Evolutionary conservation across 2,329 filamentous ascomycete genomes (phyloP), one percentile per base, ranked within the genome.

Genomic region (Venturia aucupariae): DNA sequence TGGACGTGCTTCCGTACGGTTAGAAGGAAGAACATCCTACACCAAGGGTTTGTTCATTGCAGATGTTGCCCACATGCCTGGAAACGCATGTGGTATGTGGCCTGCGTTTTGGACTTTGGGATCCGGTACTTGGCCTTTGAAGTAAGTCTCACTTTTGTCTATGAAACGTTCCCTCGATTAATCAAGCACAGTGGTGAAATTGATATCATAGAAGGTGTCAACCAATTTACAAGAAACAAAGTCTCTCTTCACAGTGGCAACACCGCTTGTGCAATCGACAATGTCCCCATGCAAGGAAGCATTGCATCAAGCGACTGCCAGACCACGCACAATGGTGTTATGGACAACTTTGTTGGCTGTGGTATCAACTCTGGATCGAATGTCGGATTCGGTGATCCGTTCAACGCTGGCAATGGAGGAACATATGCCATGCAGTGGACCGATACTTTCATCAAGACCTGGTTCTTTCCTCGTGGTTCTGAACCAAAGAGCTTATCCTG

Each of bases 401-500:
- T 71, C 60, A 70, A 70, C 62, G 27, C 32, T 17, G 61, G 35
- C 8, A 60, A 65, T 15, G 69, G 69, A n/a, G 69, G 69, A 27
- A 69, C 86, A 64, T 71, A 72, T 48, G 69, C 67, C 15, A 71
- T 68, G 62, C 69, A 72, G 64, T 71, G 69, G 69, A 69, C 67
- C 11, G 61, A 61, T n/a, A 46, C 62, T n/a, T 65, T 61, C 63
- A 69, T 72, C 61, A 67, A 67, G 44, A 67, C 71, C 22, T 71
- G 68, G 68, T 70, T 67, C 64, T 71, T 70, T 51, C 65, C 67
- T 11, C 68, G 69, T 27, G 62, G 51, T n/a, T 64, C 64, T 57
- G 71, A 72, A 17, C 76, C 76, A 1, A 35, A 66, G 4, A 73
- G 71, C 68, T 81, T 89, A 66, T 72, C 75, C 61, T 65, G 42